phyloP scores from a whole-genome alignment of 202 grass and related monocot species.

The Brachypodium distachyon region DNA sequence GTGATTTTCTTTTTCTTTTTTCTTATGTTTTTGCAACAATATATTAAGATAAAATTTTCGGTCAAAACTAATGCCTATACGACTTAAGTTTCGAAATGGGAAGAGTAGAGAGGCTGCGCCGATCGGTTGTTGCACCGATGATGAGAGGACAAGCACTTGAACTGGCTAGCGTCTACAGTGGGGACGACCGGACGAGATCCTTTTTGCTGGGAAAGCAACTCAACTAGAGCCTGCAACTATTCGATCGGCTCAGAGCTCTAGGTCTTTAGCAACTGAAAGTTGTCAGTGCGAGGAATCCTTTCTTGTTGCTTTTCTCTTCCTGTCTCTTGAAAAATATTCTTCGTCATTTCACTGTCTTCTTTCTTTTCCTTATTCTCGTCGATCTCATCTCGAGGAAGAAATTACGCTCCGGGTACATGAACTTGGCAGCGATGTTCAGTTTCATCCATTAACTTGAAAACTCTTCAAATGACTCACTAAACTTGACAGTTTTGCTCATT shows the following conservation, averaged over 20 bases:
- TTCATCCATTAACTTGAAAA: no score
- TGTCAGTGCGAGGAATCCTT: conserved; percentile 41
- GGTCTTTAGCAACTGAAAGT: conserved; percentile 39
- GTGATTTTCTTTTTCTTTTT: no score
- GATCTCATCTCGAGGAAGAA: conserved; percentile 27
- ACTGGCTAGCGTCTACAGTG: neutral
- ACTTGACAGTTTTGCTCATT: no score
- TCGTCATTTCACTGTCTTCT: conserved; percentile 30
- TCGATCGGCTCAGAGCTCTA: conserved; percentile 29
- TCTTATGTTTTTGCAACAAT: no score
- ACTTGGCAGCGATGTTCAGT: no score
- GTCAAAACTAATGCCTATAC: no score
- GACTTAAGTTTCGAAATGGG: no score
- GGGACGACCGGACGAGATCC: conserved; percentile 16
- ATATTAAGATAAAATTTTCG: no score
- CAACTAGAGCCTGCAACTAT: conserved; percentile 42
- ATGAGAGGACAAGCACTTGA: neutral
- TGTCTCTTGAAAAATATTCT: conserved; percentile 50
- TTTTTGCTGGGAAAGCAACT: conserved; percentile 44
- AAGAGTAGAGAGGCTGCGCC: no score
- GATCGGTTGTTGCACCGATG: no score
- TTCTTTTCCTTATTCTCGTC: conserved; percentile 20
- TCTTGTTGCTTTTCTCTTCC: conserved; percentile 32
- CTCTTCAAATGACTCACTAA: no score
- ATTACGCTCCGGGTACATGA: no score